Percentiles rank a stretch among this genome's conserved stretches.
Conservation (phyloP, 805 yeast genomes). For the Ogataea chonburiensis region DNA sequence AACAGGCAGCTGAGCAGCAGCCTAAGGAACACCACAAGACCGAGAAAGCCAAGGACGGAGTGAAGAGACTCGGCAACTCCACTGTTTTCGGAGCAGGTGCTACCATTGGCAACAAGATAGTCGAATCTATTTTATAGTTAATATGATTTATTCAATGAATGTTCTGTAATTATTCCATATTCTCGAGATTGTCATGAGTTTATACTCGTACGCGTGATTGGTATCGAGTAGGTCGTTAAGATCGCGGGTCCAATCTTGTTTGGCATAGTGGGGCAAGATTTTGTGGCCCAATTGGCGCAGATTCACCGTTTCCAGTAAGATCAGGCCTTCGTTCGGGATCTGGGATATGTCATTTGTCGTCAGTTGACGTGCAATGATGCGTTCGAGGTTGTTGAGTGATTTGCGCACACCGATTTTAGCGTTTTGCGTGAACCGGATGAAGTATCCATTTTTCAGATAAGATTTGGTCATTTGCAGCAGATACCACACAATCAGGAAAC, state of each 20-base stretch:
- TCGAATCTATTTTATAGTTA: slow-evolving; percentile 58
- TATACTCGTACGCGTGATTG: slow-evolving; percentile 37
- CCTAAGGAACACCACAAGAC: slow-evolving; percentile 31
- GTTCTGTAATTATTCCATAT: slow-evolving; percentile 58
- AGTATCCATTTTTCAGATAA: slow-evolving; percentile 39
- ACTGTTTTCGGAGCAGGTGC: slow-evolving; percentile 97
- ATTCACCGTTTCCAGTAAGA: slow-evolving; percentile 64
- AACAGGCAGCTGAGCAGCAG: slow-evolving; percentile 13
- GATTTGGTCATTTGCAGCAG: slow-evolving; percentile 32
- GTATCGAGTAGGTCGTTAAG: slow-evolving; percentile 54
- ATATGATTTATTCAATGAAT: slow-evolving; percentile 7
- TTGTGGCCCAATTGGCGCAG: slow-evolving; percentile 49
- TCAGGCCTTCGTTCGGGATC: slow-evolving; percentile 51
- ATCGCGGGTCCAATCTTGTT: slow-evolving; percentile 60
- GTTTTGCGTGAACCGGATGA: slow-evolving; percentile 33
- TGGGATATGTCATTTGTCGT: slow-evolving; percentile 24
- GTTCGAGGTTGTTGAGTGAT: slow-evolving; percentile 46
- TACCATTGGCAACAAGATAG: slow-evolving; percentile 80
- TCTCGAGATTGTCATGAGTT: slow-evolving; percentile 50
- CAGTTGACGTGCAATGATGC: slow-evolving; percentile 23
- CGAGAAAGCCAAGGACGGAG: slow-evolving; percentile 53
- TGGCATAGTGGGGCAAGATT: slow-evolving; percentile 50
- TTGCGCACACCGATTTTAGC: slow-evolving; percentile 38
- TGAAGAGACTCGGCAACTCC: slow-evolving; percentile 85
- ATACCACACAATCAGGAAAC: slow-evolving; percentile 57